Conservation (phyloP, 345 rosid species). For the Melaleuca alternifolia region DNA sequence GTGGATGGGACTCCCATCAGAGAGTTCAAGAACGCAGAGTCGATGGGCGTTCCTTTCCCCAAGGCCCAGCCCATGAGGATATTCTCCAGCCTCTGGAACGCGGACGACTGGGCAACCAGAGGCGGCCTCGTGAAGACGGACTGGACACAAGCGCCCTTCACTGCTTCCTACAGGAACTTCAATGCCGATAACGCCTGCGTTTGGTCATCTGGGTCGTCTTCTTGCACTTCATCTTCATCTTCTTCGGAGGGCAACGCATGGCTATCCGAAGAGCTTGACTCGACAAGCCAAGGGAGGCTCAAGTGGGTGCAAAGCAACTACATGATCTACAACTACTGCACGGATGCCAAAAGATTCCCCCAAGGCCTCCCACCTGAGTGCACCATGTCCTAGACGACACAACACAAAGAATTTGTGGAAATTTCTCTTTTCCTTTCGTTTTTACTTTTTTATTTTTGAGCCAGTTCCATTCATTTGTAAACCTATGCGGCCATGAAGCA, state of each 20-base stretch:
- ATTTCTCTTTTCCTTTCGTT: neutral
- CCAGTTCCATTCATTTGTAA: neutral
- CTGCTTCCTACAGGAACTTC: slow-evolving; percentile 40
- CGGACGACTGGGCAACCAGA: slow-evolving; percentile 55
- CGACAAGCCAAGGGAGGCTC: slow-evolving; percentile 14
- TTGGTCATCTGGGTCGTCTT: slow-evolving; percentile 22
- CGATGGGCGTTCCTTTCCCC: slow-evolving; percentile 37
- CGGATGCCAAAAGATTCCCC: slow-evolving; percentile 40
- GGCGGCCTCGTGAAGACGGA: slow-evolving; percentile 54
- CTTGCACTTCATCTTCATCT: slow-evolving; percentile 11
- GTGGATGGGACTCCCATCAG: slow-evolving; percentile 52
- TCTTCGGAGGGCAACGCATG: slow-evolving; percentile 9
- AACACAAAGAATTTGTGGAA: neutral
- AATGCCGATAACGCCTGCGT: slow-evolving; percentile 29
- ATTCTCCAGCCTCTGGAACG: slow-evolving; percentile 56
- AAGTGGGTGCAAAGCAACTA: slow-evolving; percentile 39
- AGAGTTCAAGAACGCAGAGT: slow-evolving; percentile 48
- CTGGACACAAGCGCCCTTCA: slow-evolving; percentile 55
- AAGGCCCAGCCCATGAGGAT: slow-evolving; percentile 42
- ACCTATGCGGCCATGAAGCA: neutral
- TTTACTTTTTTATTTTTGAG: neutral
- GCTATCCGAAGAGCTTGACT: slow-evolving; percentile 26
- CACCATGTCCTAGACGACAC: neutral
- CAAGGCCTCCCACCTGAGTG: slow-evolving; percentile 47
- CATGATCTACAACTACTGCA: slow-evolving; percentile 50